phyloP scores from a whole-genome alignment of 805 yeast species.

The Wickerhamiella dianesei region DNA sequence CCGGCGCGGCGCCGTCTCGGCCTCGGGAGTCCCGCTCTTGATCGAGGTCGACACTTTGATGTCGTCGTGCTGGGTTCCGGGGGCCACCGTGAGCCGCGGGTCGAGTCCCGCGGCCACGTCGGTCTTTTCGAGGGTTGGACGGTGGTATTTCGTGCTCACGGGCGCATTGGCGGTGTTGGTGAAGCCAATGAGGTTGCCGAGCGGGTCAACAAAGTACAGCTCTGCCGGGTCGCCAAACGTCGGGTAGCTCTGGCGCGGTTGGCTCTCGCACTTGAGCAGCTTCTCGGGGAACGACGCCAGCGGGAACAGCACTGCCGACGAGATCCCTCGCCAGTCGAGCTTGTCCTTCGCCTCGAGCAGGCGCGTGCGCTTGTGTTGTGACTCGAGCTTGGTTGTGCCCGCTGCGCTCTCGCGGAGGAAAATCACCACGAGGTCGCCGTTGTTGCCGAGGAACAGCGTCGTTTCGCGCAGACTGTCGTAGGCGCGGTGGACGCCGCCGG shows the following conservation, averaged over 20 bases:
- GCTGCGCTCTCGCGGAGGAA: constrained; percentile 20
- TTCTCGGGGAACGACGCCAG: constrained; percentile 29
- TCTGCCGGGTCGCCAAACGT: constrained; percentile 63
- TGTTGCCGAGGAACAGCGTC: constrained; percentile 20
- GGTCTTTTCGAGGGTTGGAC: constrained; percentile 4
- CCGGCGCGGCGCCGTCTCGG: constrained; percentile 21
- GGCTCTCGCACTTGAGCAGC: constrained; percentile 27
- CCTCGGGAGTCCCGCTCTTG: constrained; percentile 2
- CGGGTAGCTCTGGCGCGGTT: constrained; percentile 44
- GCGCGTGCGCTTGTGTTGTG: constrained; percentile 14
- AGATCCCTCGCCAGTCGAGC: constrained; percentile 39
- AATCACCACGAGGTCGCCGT: constrained; percentile 20
- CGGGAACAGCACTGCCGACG: constrained; percentile 35
- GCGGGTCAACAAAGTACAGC: constrained; percentile 66
- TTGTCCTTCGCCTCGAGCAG: constrained; percentile 13
- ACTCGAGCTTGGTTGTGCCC: constrained; percentile 19
- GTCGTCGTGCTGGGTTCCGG: constrained; percentile 6
- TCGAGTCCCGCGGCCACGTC: constrained; percentile 1
- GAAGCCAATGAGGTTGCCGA: constrained; percentile 73
- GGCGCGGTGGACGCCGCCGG: constrained; percentile 16
- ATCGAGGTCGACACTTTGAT: constrained; percentile 11
- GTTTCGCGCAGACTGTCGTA: constrained; percentile 21
- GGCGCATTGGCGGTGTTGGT: constrained; percentile 26
- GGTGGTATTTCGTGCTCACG: constrained; percentile 8
- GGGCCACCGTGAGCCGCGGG: constrained; percentile 4